Evolutionary conservation across 1,284 basidiomycete species (phyloP), one percentile per base, ranked within the genome.

Genomic region (Rhodotorula sp.): DNA sequence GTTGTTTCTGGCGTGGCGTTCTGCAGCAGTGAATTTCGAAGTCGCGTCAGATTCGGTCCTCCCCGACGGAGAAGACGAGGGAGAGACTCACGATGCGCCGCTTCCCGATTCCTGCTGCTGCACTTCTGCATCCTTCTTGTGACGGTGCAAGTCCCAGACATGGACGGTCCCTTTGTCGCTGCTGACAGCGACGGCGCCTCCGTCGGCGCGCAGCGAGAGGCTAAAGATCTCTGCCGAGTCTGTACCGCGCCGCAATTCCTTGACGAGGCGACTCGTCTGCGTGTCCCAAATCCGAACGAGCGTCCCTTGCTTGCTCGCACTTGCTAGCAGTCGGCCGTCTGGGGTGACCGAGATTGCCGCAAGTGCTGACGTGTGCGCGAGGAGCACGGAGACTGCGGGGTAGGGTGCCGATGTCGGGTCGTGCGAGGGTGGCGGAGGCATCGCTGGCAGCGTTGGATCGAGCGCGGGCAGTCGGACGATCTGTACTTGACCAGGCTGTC

Each of bases 151-250:
- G 46, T 89, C 87, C 80, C 94, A 94, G 30, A 95, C 84, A 79
- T 98, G 94, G 6, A 98, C 87, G 0, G 95, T 98, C 51, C 95
- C 94, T 82, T 97, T 97, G 81, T 98, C 95, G 79, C 93, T 95
- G 90, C 92, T 93, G 15, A 91, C 91, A 76, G 90, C 91, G 2
- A 95, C 82, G 76, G 92, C 89, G 66, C 81, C 58, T 63, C 82
- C 67, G 76, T 71, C 88, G 84, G 80, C 89, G 90, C 64, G 87
- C 64, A 83, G 80, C 17, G 70, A 87, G 29, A 93, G 88, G 1
- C 92, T 92, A 82, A 93, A 96, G 66, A 97, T 95, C 77, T 91
- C 89, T 26, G 94, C 94, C 74, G 90, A 88, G 80, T 97, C 95
- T 24, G 90, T 87, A 6, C 94, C 94, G 79, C 94, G 85, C 65